phyloP scores from a whole-genome alignment of 2,329 filamentous ascomycete species.

The Colletotrichum sp. region DNA sequence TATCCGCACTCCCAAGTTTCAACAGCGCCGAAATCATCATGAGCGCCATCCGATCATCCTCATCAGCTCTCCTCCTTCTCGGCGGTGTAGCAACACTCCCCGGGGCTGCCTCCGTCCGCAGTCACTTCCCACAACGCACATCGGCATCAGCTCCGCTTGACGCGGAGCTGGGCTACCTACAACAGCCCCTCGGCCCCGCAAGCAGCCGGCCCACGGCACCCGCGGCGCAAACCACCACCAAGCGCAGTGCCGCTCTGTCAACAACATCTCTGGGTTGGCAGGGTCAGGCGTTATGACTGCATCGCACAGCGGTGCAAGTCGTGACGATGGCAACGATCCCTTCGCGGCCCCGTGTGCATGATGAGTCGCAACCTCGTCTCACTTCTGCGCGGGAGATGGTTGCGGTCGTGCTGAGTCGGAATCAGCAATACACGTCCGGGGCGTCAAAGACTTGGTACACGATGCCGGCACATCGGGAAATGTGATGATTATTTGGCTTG shows the following conservation, averaged over 20 bases:
- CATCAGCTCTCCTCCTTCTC: conserved; percentile 24
- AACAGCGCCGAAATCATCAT: neutral
- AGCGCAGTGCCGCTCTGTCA: neutral
- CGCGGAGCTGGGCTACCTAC: conserved; percentile 16
- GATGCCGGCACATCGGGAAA: neutral
- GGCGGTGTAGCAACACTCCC: conserved; percentile 25
- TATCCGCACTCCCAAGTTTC: neutral
- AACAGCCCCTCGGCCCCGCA: conserved; percentile 14
- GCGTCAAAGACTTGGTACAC: neutral
- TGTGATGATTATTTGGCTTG: neutral
- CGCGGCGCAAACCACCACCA: neutral
- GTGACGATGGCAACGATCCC: conserved; percentile 7
- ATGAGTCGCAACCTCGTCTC: neutral
- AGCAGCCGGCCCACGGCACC: neutral
- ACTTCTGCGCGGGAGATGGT: neutral
- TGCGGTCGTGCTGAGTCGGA: neutral
- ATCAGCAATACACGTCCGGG: neutral
- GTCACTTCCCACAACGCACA: conserved; percentile 6
- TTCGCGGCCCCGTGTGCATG: neutral
- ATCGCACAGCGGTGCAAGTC: conserved; percentile 5
- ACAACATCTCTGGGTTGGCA: conserved; percentile 1
- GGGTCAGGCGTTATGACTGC: conserved; percentile 14
- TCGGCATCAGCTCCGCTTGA: neutral
- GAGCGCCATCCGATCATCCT: conserved; percentile 16
- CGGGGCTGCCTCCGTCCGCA: conserved; percentile 23